Evolutionary conservation across 768 basidiomycete genomes (phyloP).

Genomic region (Mycena chlorophos): DNA sequence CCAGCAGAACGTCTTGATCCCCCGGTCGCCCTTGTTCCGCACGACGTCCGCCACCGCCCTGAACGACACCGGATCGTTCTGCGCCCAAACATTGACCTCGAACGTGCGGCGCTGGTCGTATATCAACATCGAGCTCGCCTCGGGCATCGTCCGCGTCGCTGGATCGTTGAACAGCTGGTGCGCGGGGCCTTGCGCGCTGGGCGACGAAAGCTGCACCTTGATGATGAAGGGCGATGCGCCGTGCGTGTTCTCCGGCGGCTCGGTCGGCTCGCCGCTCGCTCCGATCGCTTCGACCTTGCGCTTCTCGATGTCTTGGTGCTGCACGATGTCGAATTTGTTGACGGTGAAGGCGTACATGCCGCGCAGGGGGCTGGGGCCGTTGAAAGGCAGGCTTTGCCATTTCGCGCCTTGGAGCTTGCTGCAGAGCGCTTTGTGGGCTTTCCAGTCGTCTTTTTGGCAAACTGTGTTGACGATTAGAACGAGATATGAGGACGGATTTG

Average conservation of each 20-base stretch:
- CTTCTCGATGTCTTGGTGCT: slow-evolving; percentile 1
- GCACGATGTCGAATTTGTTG: not conserved
- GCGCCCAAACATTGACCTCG: not conserved
- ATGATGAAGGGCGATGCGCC: slow-evolving; percentile 3
- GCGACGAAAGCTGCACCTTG: not conserved
- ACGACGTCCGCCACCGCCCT: not conserved
- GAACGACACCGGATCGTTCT: not conserved
- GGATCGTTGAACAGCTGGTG: not conserved
- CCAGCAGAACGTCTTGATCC: slow-evolving; percentile 1
- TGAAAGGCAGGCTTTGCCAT: slow-evolving; percentile 5
- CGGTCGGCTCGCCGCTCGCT: not conserved
- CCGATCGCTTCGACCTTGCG: not conserved
- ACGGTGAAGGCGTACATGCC: not conserved
- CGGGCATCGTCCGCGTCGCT: not conserved
- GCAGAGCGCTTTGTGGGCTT: slow-evolving; percentile 1
- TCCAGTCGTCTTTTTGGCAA: slow-evolving; percentile 11
- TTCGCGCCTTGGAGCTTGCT: not conserved
- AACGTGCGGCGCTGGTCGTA: slow-evolving; percentile 5
- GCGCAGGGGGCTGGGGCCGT: not conserved
- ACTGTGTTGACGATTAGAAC: not conserved
- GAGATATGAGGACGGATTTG: not conserved
- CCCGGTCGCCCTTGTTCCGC: not conserved
- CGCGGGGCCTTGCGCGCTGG: not conserved
- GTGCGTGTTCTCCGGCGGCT: slow-evolving; percentile 2
- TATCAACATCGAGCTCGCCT: slow-evolving; percentile 3